A percentile compares a stretch with the other conserved stretches of the same genome.
These are phyloP conservation scores for Penicillium aurantiogriseum DNA, from an alignment of 2,329 filamentous ascomycete species.

Conservation along the genomic window DNA sequence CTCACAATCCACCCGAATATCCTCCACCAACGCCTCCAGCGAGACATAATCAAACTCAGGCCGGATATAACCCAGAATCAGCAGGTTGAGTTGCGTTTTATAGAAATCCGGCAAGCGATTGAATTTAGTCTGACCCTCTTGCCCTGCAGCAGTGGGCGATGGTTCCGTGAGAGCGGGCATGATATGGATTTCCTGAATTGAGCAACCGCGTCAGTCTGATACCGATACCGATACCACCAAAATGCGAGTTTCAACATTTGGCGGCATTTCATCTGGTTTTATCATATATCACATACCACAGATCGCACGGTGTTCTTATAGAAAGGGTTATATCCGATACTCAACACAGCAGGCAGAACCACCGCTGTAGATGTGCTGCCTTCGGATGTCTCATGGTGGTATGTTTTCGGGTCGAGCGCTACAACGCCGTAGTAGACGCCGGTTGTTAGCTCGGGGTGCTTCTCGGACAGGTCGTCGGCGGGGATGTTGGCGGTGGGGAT, in stretches of 20 bases:
- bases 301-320: constrained; percentile 87
- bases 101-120: constrained; percentile 72
- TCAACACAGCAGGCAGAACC: constrained; percentile 86
- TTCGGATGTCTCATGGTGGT: constrained; percentile 24
- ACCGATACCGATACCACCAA: neutral
- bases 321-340: constrained; percentile 94
- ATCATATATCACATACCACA: constrained; percentile 52
- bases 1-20: constrained; percentile 85
- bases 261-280: neutral
- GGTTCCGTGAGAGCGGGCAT: constrained; percentile 65
- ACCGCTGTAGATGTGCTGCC: constrained; percentile 19
- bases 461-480: constrained; percentile 62
- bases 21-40: constrained; percentile 77
- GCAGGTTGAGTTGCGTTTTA: constrained; percentile 70
- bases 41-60: constrained; percentile 85
- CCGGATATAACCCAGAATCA: constrained; percentile 83
- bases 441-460: constrained; percentile 58
- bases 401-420: constrained; percentile 57
- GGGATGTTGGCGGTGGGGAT: constrained; percentile 93
- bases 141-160: constrained; percentile 32
- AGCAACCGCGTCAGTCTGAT: neutral
- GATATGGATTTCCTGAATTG: constrained; percentile 73
- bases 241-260: neutral
- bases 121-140: constrained; percentile 34
- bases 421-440: constrained; percentile 96